Evolutionary conservation across 495 filamentous ascomycete species (phyloP).

Genomic region (Neurospora sp.): DNA sequence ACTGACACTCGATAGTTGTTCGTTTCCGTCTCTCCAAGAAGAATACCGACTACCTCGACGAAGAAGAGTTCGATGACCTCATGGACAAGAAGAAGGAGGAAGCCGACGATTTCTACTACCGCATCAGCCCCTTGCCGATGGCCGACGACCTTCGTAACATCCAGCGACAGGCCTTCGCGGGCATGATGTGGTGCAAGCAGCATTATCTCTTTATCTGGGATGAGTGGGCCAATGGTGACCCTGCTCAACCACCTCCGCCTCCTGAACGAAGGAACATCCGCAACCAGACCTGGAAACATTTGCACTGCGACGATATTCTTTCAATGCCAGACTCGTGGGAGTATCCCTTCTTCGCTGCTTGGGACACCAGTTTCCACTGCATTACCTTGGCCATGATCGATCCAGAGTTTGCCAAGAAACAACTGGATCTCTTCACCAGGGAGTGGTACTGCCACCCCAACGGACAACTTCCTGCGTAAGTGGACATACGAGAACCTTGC

Average conservation of each 20-base stretch:
- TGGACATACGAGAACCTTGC: not conserved
- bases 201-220: conserved; percentile 96
- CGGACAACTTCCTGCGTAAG: conserved; percentile 64
- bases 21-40: conserved; percentile 78
- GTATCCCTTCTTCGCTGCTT: conserved; percentile 96
- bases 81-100: conserved; percentile 78
- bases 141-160: conserved; percentile 90
- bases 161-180: conserved; percentile 84
- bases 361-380: conserved; percentile 95
- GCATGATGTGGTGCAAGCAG: conserved; percentile 98
- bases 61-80: conserved; percentile 84
- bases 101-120: conserved; percentile 91
- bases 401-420: conserved; percentile 95
- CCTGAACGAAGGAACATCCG: conserved; percentile 68
- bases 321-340: conserved; percentile 99
- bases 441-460: conserved; percentile 99
- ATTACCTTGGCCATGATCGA: conserved; percentile 95
- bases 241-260: conserved; percentile 67
- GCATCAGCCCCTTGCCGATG: conserved; percentile 90
- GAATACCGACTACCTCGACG: conserved; percentile 68
- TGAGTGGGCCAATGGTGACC: conserved; percentile 83
- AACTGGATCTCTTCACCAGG: conserved; percentile 85
- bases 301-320: conserved; percentile 86
- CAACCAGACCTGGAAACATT: conserved; percentile 84
- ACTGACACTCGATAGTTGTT: conserved; percentile 46